phyloP scores from a whole-genome alignment of 352 stramenopile species.

The Lagenidium sp. region DNA sequence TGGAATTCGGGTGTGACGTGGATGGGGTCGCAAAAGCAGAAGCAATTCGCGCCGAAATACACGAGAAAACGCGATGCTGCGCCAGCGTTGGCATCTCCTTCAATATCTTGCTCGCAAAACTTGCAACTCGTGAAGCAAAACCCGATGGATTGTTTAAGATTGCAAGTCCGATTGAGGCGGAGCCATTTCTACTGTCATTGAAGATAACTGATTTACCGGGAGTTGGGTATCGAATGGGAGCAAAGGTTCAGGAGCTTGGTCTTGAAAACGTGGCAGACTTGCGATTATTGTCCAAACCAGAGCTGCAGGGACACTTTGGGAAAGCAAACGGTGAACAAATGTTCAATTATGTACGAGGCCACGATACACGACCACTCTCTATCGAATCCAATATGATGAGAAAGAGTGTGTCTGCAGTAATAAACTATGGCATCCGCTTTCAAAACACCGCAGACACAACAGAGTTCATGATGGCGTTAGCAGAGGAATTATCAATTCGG shows the following conservation, averaged over 20 bases:
- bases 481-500: constrained; percentile 57
- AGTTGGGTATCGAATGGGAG: constrained; percentile 51
- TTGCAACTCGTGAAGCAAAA: constrained; percentile 92
- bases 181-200: constrained; percentile 60
- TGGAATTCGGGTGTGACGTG: constrained; percentile 73
- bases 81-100: constrained; percentile 90
- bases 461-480: constrained; percentile 73
- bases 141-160: constrained; percentile 82
- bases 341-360: constrained; percentile 64
- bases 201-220: constrained; percentile 72
- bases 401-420: constrained; percentile 88
- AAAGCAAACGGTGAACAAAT: constrained; percentile 65
- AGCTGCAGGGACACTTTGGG: constrained; percentile 55
- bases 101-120: constrained; percentile 92
- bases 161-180: constrained; percentile 23
- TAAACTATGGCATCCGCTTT: constrained; percentile 91
- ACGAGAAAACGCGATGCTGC: constrained; percentile 78
- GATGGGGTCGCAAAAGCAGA: constrained; percentile 64
- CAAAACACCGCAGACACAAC: constrained; percentile 64
- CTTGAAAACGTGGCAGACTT: constrained; percentile 61
- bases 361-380: constrained; percentile 59
- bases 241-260: constrained; percentile 61
- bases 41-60: constrained; percentile 57
- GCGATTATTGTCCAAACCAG: constrained; percentile 28
- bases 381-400: constrained; percentile 62